A percentile compares a stretch with the other conserved stretches of the same genome.
These are phyloP conservation scores for Corinectria fuckeliana DNA, from an alignment of 2,329 filamentous ascomycete genomes.

Conservation along the genomic window DNA sequence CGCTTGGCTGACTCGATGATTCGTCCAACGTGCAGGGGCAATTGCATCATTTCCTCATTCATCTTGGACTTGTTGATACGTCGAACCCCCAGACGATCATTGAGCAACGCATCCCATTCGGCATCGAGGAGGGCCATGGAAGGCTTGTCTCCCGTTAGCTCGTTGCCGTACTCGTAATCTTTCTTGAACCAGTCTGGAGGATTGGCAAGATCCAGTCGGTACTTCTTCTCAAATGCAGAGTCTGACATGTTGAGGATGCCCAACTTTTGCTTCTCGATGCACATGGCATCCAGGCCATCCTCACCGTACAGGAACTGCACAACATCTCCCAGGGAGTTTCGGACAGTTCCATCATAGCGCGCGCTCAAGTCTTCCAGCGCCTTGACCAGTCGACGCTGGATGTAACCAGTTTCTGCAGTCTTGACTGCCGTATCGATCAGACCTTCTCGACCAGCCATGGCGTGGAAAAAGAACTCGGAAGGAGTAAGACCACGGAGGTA, in stretches of 20 bases:
- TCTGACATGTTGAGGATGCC: constrained; percentile 85
- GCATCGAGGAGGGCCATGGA: constrained; percentile 86
- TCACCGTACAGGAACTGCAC: constrained; percentile 98
- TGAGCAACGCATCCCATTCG: constrained; percentile 80
- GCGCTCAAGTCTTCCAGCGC: constrained; percentile 97
- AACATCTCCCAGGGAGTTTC: constrained; percentile 95
- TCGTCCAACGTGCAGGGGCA: constrained; percentile 89
- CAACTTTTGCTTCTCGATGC: constrained; percentile 91
- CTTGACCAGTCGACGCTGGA: constrained; percentile 97
- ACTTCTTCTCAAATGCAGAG: constrained; percentile 78
- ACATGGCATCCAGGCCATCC: constrained; percentile 90
- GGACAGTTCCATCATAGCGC: constrained; percentile 95
- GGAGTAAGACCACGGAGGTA: constrained; percentile 96
- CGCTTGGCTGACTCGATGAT: constrained; percentile 91
- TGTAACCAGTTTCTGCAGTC: constrained; percentile 98
- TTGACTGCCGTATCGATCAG: constrained; percentile 99
- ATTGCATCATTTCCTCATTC: constrained; percentile 84
- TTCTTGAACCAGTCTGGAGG: constrained; percentile 66
- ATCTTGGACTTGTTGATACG: constrained; percentile 70
- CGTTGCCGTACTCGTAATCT: constrained; percentile 76
- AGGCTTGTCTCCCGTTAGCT: constrained; percentile 85
- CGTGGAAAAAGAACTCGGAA: constrained; percentile 98
- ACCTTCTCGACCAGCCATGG: constrained; percentile 99
- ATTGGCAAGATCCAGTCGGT: constrained; percentile 75
- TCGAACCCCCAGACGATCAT: constrained; percentile 79